Evolutionary conservation across 2,329 filamentous ascomycete genomes (phyloP).

Genomic region (Emericellopsis atlantica): DNA sequence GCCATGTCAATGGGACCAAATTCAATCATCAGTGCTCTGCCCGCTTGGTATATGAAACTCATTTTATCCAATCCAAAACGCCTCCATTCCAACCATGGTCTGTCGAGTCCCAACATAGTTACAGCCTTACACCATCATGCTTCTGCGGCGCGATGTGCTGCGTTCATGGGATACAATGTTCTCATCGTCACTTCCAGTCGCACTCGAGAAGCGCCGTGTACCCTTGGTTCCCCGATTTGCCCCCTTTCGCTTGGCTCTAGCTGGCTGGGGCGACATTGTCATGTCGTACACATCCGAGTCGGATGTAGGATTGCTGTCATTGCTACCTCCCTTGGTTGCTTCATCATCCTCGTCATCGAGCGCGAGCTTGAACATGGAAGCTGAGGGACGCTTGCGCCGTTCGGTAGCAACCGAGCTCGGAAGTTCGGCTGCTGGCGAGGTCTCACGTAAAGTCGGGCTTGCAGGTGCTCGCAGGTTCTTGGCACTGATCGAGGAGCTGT

Average conservation of each 20-base stretch:
- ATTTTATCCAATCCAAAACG: neutral
- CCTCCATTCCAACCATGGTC: too few species aligned
- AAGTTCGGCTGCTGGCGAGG: constrained; percentile 7
- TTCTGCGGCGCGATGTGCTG: constrained; percentile 32
- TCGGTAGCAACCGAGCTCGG: constrained; percentile 22
- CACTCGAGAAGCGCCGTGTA: constrained; percentile 25
- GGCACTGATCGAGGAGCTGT: constrained; percentile 14
- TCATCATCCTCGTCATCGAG: constrained; percentile 6
- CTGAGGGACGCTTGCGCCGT: constrained; percentile 26
- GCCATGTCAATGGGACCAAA: constrained; percentile 7
- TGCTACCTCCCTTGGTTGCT: constrained; percentile 6
- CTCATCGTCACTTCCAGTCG: constrained; percentile 20
- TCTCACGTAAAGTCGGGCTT: too few species aligned
- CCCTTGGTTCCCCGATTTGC: constrained; percentile 18
- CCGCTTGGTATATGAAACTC: constrained; percentile 23
- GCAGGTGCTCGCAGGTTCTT: too few species aligned
- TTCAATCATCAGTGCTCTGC: constrained; percentile 6
- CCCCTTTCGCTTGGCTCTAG: constrained; percentile 12
- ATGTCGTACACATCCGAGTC: constrained; percentile 43
- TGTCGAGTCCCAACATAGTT: neutral
- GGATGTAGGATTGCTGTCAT: constrained; percentile 7
- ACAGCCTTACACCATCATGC: constrained; percentile 41
- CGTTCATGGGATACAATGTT: constrained; percentile 12
- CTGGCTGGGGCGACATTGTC: constrained; percentile 28
- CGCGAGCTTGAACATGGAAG: constrained; percentile 8